phyloP scores from a whole-genome alignment of 345 rosid genomes.

The Syzygium aqueum region DNA sequence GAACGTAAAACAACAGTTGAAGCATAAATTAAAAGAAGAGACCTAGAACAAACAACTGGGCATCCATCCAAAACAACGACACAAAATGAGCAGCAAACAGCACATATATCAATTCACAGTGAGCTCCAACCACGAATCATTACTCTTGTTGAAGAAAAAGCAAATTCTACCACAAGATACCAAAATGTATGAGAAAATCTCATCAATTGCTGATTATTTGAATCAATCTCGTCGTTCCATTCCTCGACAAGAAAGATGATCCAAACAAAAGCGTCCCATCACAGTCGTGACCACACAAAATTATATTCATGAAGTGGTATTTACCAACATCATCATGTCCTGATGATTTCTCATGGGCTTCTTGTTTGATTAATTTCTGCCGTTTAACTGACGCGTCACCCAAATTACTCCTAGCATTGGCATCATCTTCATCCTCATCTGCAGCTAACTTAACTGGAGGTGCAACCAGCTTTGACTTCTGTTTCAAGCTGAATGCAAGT shows the following conservation, averaged over 20 bases:
- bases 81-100: background rate
- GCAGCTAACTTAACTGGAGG: constrained; percentile 76
- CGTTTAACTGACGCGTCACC: constrained; percentile 50
- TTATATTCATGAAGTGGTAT: constrained; percentile 32
- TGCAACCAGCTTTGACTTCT: constrained; percentile 79
- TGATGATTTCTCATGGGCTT: constrained; percentile 31
- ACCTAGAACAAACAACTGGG: background rate
- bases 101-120: background rate
- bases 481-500: constrained; percentile 97
- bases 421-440: constrained; percentile 84
- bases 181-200: background rate
- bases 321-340: constrained; percentile 76
- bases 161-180: background rate
- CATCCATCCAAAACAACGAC: background rate
- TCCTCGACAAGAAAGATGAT: background rate
- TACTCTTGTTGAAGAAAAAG: background rate
- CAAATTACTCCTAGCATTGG: constrained; percentile 28
- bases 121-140: background rate
- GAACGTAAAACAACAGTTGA: background rate
- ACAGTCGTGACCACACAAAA: constrained; percentile 2
- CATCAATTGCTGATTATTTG: background rate
- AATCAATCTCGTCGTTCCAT: background rate
- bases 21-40: background rate
- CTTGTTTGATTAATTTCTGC: constrained; percentile 51
- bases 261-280: constrained; percentile 1